Percentiles rank a stretch among this genome's conserved stretches.
These are phyloP conservation scores for Gymnopilus junonius DNA, from an alignment of 768 basidiomycete genomes.

Conservation along the genomic window DNA sequence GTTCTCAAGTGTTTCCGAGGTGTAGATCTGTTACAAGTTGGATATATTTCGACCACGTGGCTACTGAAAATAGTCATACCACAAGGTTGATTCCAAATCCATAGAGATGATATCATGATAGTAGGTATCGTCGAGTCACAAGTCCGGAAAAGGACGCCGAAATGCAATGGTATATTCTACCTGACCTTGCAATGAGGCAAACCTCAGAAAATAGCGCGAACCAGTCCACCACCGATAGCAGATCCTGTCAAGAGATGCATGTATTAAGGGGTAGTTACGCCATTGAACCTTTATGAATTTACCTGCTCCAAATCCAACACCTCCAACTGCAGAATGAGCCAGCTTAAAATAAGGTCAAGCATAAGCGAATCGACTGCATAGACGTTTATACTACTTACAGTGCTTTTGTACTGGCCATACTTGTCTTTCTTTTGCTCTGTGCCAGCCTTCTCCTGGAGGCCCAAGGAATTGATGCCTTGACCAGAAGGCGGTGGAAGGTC, in stretches of 20 bases:
- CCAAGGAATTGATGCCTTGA: slow-evolving; percentile 41
- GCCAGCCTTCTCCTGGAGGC: slow-evolving; percentile 46
- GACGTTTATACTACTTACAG: slow-evolving; percentile 42
- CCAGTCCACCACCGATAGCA: slow-evolving; percentile 24
- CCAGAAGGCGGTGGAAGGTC: slow-evolving; percentile 42
- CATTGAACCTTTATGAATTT: slow-evolving; percentile 22
- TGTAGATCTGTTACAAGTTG: not conserved
- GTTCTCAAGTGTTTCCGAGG: no score
- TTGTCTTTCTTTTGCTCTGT: slow-evolving; percentile 61
- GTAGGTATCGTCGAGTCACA: not conserved
- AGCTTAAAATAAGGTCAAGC: slow-evolving; percentile 38
- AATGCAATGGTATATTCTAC: not conserved
- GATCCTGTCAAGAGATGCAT: slow-evolving; percentile 12
- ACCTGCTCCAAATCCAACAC: slow-evolving; percentile 81
- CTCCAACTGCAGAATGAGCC: slow-evolving; percentile 67
- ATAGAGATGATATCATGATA: not conserved
- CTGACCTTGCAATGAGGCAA: not conserved
- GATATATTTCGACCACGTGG: no score
- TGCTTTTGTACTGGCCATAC: slow-evolving; percentile 60
- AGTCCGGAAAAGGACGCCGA: not conserved
- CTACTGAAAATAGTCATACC: no score
- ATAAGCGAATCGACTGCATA: not conserved
- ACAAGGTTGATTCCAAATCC: not conserved
- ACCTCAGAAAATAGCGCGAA: slow-evolving; percentile 23
- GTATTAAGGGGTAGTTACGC: not conserved